These are phyloP conservation scores for Peniophora sp. DNA, from an alignment of 1,284 basidiomycete species.

Conservation along the genomic window DNA sequence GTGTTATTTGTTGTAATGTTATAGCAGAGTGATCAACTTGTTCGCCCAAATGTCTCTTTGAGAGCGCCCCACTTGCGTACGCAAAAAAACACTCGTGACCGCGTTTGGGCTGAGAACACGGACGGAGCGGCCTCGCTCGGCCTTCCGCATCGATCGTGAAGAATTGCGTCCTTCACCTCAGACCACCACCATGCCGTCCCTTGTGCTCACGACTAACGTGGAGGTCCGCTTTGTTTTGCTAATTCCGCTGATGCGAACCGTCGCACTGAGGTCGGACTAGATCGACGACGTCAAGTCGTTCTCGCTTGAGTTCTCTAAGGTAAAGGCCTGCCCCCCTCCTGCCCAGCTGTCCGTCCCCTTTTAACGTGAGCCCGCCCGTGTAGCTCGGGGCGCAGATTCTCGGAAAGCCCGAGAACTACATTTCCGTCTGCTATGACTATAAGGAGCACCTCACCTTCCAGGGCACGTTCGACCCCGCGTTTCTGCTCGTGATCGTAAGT, in stretches of 20 bases:
- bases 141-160: no score
- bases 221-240: constrained; percentile 24
- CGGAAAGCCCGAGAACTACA: constrained; percentile 44
- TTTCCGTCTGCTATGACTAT: constrained; percentile 44
- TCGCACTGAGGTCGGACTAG: constrained; percentile 17
- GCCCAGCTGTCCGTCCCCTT: neutral
- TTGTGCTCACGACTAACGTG: constrained; percentile 55
- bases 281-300: constrained; percentile 45
- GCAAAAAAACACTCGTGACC: no score
- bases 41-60: no score
- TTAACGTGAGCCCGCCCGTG: neutral
- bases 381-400: constrained; percentile 43
- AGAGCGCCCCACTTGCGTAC: no score
- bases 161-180: constrained; percentile 2
- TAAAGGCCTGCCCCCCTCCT: constrained; percentile 13
- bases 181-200: constrained; percentile 38
- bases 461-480: constrained; percentile 57
- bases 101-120: no score
- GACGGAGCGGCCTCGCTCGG: no score
- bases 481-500: constrained; percentile 48
- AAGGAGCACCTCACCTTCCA: constrained; percentile 50
- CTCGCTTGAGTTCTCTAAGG: constrained; percentile 54
- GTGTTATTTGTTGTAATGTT: no score
- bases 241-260: neutral
- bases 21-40: no score